Base-by-base conservation (phyloP, 108 stramenopile genomes). In the Nitzschia palea region DNA sequence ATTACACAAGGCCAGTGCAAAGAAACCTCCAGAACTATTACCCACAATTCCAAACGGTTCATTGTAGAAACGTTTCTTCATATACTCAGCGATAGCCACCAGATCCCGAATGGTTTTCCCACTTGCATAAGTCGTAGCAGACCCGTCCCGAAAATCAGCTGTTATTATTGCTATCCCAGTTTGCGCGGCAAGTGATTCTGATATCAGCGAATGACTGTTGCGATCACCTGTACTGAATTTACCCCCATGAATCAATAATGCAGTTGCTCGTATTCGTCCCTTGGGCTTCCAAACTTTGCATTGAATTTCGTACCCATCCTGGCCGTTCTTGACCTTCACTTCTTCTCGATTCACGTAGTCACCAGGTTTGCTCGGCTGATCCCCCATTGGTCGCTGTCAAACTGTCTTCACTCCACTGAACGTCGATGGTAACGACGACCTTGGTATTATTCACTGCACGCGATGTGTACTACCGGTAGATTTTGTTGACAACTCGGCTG, bases 221-320 rank as follows among this genome's bases (percentile, higher is more conserved):
- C 33, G 17, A 33, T 55, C 52, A 14, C 74, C 74, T 1, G 43
- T 59, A 18, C 68, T 36, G 53, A 76, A 76, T 4, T 70, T 76
- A 25, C 74, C 68, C n/a, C 74, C 74, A 14, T 76, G 74, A 32
- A 76, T 76, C 61, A 76, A 76, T 4, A 76, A 56, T 15, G 68
- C 47, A 4, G 62, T 48, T 1, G 74, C 68, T 29, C 60, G 61
- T 33, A 42, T 34, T 62, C 33, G 55, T 5, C 47, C 47, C 55
- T 31, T 56, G 9, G 55, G 55, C 26, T 56, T 56, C 55, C 55
- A 56, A 12, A 56, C 33, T 34, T 56, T 56, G 27, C 30, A 34
- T 9, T 18, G 55, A 56, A 56, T 56, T 17, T 34, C 26, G 26
- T 56, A 14, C n/a, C 55, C 55, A 56, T 56, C 55, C 22, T 28